Evolutionary conservation across 176 grass and related monocot species (phyloP).

Genomic region (Elaeis guineensis): DNA sequence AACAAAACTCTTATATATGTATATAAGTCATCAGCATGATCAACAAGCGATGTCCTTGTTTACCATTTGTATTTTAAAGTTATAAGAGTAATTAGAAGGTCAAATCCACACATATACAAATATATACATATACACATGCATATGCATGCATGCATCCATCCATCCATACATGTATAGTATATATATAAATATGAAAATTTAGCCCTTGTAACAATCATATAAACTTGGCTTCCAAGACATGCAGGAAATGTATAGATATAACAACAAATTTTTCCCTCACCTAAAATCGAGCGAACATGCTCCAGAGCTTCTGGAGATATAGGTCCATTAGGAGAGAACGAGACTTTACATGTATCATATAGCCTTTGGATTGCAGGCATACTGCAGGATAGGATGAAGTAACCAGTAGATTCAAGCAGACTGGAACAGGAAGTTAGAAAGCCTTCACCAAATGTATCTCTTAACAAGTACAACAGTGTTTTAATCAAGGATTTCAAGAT

Average conservation of each 20-base stretch:
- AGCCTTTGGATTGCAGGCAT: constrained; percentile 91
- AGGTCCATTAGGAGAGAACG: constrained; percentile 74
- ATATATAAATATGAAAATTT: too few relatives aligned
- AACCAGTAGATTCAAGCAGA: neutral
- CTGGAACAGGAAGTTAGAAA: neutral
- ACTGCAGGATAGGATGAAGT: constrained; percentile 22
- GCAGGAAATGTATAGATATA: neutral
- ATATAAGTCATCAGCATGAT: neutral
- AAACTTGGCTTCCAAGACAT: too few relatives aligned
- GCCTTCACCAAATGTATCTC: constrained; percentile 12
- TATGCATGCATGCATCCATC: too few relatives aligned
- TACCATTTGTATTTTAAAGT: too few relatives aligned
- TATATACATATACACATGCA: too few relatives aligned
- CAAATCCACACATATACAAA: too few relatives aligned
- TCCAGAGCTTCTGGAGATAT: constrained; percentile 81
- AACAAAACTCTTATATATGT: neutral
- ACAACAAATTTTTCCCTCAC: constrained; percentile 32
- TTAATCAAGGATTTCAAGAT: neutral
- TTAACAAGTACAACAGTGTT: neutral
- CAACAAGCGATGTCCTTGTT: too few relatives aligned
- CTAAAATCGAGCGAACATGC: constrained; percentile 72
- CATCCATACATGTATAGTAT: too few relatives aligned
- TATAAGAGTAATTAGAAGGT: too few relatives aligned
- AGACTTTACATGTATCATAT: constrained; percentile 66
- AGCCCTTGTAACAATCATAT: too few relatives aligned